Percentiles rank a stretch among this genome's conserved stretches.
phyloP scores from a whole-genome alignment of 805 yeast species.

The Metschnikowia kunwiensis region DNA sequence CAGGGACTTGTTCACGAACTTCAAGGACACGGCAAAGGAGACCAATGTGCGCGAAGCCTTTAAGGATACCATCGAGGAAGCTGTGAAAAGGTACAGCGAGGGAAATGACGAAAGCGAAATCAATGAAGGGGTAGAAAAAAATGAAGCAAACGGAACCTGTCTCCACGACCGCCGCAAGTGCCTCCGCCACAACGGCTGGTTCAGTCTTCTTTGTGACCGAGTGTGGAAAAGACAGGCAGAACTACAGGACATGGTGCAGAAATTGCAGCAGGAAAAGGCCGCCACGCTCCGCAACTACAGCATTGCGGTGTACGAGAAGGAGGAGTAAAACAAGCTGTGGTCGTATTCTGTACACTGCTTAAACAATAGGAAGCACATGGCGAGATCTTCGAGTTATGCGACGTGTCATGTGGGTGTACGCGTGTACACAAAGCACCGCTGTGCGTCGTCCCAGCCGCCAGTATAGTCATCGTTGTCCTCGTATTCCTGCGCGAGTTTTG shows the following conservation, averaged over 20 bases:
- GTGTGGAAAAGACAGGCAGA: constrained; percentile 29
- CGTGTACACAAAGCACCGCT: constrained; percentile 13
- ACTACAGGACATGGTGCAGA: constrained; percentile 32
- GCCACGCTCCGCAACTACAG: constrained; percentile 35
- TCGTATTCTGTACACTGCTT: constrained; percentile 1
- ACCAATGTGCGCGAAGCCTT: constrained; percentile 11
- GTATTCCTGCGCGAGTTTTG: constrained; percentile 13
- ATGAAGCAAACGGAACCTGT: constrained; percentile 45
- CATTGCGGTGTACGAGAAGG: constrained; percentile 27
- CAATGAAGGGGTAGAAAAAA: too few species aligned
- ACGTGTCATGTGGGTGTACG: constrained; percentile 3
- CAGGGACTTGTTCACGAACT: not conserved
- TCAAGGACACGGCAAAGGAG: not conserved
- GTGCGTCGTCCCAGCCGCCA: constrained; percentile 19
- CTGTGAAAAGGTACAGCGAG: constrained; percentile 14
- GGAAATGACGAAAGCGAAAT: too few species aligned
- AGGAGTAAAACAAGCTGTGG: constrained; percentile 2
- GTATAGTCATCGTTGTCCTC: constrained; percentile 12
- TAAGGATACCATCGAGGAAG: constrained; percentile 18
- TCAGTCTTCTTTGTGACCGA: constrained; percentile 35
- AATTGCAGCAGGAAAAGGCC: constrained; percentile 26
- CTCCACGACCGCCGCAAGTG: constrained; percentile 56
- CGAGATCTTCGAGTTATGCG: not conserved
- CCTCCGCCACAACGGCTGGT: constrained; percentile 52
- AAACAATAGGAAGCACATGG: not conserved